Conservation (phyloP, 129 eudicot genomes). For the Glebionis coronaria region DNA sequence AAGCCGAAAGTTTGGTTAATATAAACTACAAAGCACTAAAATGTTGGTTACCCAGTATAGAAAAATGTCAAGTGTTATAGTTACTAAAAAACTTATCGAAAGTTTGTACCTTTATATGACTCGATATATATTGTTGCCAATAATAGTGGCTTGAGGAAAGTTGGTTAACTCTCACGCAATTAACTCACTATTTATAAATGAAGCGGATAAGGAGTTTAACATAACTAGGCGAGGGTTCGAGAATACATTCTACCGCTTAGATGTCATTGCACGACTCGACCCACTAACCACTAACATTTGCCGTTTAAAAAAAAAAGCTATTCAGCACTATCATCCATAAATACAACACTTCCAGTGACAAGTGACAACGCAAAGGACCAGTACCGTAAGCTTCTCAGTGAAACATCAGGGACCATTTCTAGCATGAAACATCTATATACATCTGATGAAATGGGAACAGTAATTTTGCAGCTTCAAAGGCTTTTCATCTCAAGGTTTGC, state of each 20-base stretch:
- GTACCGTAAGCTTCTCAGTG: conserved; percentile 55
- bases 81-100: background rate
- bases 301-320: conserved; percentile 55
- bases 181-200: background rate
- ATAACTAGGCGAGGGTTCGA: too few species aligned
- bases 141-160: background rate
- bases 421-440: conserved; percentile 59
- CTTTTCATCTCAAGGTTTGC: conserved; percentile 52
- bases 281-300: too few species aligned
- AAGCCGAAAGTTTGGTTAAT: background rate
- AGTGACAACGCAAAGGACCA: conserved; percentile 36
- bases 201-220: too few species aligned
- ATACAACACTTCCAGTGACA: conserved; percentile 40
- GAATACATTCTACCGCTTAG: too few species aligned
- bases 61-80: background rate
- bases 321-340: conserved; percentile 39
- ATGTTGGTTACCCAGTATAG: background rate
- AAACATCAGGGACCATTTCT: conserved; percentile 55
- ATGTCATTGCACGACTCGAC: too few species aligned
- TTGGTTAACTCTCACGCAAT: background rate
- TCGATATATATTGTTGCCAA: background rate
- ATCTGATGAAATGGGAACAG: conserved; percentile 61
- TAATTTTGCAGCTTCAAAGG: conserved; percentile 60
- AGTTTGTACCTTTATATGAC: conserved; percentile 2
- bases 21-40: too few species aligned